Evolutionary conservation across 768 basidiomycete genomes (phyloP), one percentile per base, ranked within the genome.

Genomic region (Gloeophyllum trabeum): DNA sequence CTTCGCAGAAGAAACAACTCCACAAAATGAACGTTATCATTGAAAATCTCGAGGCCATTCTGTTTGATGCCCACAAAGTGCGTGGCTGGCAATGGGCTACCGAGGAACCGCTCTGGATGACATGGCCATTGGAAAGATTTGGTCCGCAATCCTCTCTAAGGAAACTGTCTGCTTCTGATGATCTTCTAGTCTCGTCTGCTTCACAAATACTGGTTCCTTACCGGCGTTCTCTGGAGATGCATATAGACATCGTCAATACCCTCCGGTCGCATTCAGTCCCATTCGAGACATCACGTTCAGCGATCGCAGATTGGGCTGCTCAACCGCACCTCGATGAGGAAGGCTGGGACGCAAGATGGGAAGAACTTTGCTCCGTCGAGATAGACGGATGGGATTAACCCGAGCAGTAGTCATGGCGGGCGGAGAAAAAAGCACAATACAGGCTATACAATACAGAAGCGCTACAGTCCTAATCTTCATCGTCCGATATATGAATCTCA

Each of bases 401-500:
- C 35, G 30, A 32, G 7, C 22, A 48, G 51, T 41, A 41, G n/a
- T n/a, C n/a, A n/a, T n/a, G n/a, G n/a, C n/a, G n/a, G n/a, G n/a
- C n/a, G n/a, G n/a, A 51, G 20, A 46, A 44, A 20, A 40, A 21
- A 32, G 28, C 10, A 32, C 28, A 16, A 32, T 32, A 32, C 16
- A 10, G 16, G 16, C 10, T 10, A 32, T 32, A 32, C 28, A 16
- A 26, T 39, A 43, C 28, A 36, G 24, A 38, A 21, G 40, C 47
- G 46, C 28, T 49, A 41, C 41, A 55, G 59, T 67, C 73, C 58
- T 69, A 54, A 54, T 82, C 81, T 50, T 88, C 84, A 40, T 90
- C 88, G 54, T 89, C 85, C 38, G 81, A 84, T 52, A 91, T 89
- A 46, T 82, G 85, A 46, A 92, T 92, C 63, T 92, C 89, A 44